These are phyloP conservation scores for Acanthamoeba triangularis DNA, from an alignment of 208 protist species.

Conservation along the genomic window DNA sequence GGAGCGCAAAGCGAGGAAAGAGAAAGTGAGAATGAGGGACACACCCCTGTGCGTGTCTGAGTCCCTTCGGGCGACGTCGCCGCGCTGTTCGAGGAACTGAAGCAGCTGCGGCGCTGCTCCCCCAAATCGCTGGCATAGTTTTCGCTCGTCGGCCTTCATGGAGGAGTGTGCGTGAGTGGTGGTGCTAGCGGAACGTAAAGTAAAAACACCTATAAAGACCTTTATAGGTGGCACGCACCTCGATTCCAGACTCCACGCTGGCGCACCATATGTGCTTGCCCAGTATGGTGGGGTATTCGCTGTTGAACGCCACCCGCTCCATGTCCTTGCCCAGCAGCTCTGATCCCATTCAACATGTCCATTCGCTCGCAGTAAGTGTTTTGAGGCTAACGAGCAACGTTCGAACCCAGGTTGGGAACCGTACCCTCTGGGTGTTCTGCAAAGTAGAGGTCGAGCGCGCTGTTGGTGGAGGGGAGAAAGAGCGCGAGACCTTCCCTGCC, in stretches of 20 bases:
- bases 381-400: too few relatives aligned
- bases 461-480: slow-evolving; percentile 8
- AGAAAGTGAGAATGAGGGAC: too few relatives aligned
- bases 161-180: not conserved
- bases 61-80: not conserved
- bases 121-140: not conserved
- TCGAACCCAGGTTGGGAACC: too few relatives aligned
- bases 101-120: not conserved
- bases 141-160: not conserved
- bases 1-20: too few relatives aligned
- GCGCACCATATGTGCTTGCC: slow-evolving; percentile 52
- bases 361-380: too few relatives aligned
- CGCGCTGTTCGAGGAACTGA: not conserved
- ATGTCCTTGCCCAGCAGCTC: slow-evolving; percentile 3
- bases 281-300: slow-evolving; percentile 24
- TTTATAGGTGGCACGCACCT: too few relatives aligned
- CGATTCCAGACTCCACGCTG: slow-evolving; percentile 12
- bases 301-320: slow-evolving; percentile 43
- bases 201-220: too few relatives aligned
- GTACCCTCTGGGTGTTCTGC: slow-evolving; percentile 11
- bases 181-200: too few relatives aligned
- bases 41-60: not conserved
- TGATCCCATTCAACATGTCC: too few relatives aligned
- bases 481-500: not conserved
- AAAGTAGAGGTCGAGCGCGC: not conserved